phyloP scores from a whole-genome alignment of 108 stramenopile genomes.

The Pinguiococcus pyrenoidosus region DNA sequence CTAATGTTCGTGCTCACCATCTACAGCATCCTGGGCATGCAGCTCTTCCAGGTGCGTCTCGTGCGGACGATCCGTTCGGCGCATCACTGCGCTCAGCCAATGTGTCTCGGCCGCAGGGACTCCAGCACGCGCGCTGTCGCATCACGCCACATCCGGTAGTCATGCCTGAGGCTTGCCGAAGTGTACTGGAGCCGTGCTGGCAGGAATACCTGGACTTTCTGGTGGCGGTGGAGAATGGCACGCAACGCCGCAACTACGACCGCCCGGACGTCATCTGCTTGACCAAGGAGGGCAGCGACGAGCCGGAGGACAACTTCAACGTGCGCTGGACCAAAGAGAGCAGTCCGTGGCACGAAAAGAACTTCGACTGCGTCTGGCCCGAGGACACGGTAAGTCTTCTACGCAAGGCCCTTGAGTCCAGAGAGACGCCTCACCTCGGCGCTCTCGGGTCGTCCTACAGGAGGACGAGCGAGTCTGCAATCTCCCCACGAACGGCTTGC shows the following conservation, averaged over 20 bases:
- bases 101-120: not conserved
- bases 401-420: too few relatives aligned
- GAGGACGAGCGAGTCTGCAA: conserved; percentile 18
- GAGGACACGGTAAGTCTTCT: not conserved
- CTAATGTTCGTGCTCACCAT: conserved; percentile 43
- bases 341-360: conserved; percentile 14
- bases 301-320: conserved; percentile 29
- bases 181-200: conserved; percentile 29
- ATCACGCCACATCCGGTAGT: conserved; percentile 3
- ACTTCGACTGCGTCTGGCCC: conserved; percentile 11
- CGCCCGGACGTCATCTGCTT: conserved; percentile 32
- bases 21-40: conserved; percentile 52
- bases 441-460: conserved; percentile 14
- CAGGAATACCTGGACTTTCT: conserved; percentile 12
- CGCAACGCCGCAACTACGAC: conserved; percentile 2
- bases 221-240: conserved; percentile 6
- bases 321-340: conserved; percentile 17
- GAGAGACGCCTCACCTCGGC: too few relatives aligned
- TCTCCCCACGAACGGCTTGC: not conserved
- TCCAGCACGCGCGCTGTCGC: not conserved
- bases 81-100: too few relatives aligned
- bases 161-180: conserved; percentile 43
- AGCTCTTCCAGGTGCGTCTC: conserved; percentile 30
- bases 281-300: too few relatives aligned
- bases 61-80: too few relatives aligned